Percentiles rank a stretch among this genome's conserved stretches.
These are phyloP conservation scores for Dipsacomyces acuminosporus DNA, from an alignment of 371 early-diverging fungal genomes.

Conservation along the genomic window DNA sequence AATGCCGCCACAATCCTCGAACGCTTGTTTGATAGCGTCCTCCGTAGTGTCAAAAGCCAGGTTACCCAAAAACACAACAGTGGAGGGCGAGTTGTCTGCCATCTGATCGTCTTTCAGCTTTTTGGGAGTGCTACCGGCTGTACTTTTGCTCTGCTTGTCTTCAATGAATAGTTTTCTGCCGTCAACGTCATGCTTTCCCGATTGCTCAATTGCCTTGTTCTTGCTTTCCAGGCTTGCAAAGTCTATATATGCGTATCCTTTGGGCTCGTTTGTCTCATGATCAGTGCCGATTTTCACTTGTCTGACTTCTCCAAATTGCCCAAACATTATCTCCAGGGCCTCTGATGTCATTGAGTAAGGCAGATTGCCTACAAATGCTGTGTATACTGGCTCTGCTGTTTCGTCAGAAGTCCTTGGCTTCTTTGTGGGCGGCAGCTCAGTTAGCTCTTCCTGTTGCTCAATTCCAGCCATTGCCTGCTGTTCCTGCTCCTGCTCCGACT, in stretches of 20 bases:
- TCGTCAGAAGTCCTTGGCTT: too few relatives aligned
- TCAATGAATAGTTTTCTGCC: conserved; percentile 53
- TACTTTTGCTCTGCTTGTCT: conserved; percentile 44
- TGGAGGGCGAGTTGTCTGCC: conserved; percentile 48
- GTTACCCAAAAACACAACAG: conserved; percentile 95
- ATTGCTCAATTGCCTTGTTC: conserved; percentile 14
- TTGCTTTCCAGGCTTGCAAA: conserved; percentile 52
- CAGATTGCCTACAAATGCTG: conserved; percentile 87
- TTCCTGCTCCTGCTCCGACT: too few relatives aligned
- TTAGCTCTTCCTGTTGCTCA: too few relatives aligned
- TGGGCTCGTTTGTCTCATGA: conserved; percentile 67
- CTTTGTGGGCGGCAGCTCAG: too few relatives aligned
- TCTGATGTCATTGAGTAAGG: conserved; percentile 81
- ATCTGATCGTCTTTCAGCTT: not conserved
- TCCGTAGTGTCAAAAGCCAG: conserved; percentile 95
- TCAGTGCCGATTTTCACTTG: conserved; percentile 72
- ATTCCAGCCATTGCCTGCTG: too few relatives aligned
- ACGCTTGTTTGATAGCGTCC: conserved; percentile 92
- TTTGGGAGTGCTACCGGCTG: conserved; percentile 46
- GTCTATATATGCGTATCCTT: conserved; percentile 80
- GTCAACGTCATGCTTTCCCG: conserved; percentile 23
- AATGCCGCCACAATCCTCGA: conserved; percentile 77
- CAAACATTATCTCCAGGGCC: conserved; percentile 62
- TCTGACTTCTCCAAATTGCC: conserved; percentile 64
- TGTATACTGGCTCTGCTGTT: conserved; percentile 46